Evolutionary conservation across 306 rosid species (phyloP).

Genomic region (Lablab purpureus): DNA sequence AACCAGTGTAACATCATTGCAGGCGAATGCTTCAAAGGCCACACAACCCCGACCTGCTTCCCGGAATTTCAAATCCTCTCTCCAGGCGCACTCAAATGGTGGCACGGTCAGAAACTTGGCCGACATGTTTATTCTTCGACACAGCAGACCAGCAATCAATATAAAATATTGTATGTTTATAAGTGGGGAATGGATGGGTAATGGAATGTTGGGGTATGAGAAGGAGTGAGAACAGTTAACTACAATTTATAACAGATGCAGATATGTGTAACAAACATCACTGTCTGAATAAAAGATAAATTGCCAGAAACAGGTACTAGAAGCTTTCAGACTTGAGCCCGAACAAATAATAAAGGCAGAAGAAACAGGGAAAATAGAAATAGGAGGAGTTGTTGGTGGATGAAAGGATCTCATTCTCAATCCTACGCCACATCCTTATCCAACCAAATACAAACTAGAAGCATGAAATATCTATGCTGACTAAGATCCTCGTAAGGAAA

Average conservation of each 20-base stretch:
- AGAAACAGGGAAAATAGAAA: not conserved
- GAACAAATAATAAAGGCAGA: not conserved
- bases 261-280: constrained; percentile 26
- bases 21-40: constrained; percentile 91
- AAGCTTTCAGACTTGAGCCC: constrained; percentile 17
- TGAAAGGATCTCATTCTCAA: constrained; percentile 14
- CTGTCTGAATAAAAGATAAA: not conserved
- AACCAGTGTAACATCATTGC: constrained; percentile 88
- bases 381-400: not conserved
- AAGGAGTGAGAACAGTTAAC: not conserved
- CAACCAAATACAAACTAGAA: not conserved
- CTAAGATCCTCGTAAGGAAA: constrained; percentile 56
- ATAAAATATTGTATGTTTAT: not conserved
- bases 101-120: constrained; percentile 82
- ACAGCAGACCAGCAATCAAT: not conserved
- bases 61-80: constrained; percentile 77
- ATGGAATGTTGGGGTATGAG: not conserved
- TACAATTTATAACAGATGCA: not conserved
- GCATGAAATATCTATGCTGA: constrained; percentile 51
- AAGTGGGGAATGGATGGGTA: not conserved
- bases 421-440: constrained; percentile 46
- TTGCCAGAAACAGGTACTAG: constrained; percentile 8
- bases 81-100: constrained; percentile 96
- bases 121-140: constrained; percentile 40
- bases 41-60: constrained; percentile 97